Base-by-base conservation (phyloP, 768 basidiomycete species). In the Agrocybe pediades region DNA sequence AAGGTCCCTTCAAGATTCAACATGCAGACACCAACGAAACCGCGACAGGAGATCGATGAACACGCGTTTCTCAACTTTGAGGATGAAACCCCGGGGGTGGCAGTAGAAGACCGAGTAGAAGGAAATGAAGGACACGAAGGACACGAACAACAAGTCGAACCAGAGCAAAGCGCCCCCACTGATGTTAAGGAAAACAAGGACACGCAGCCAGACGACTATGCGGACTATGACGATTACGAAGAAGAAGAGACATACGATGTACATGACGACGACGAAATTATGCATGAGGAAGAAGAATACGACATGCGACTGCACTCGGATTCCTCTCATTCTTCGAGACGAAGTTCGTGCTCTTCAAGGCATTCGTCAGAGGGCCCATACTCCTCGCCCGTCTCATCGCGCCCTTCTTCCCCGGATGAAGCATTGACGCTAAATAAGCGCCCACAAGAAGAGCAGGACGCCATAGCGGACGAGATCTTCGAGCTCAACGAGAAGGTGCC, bases 401-500 rank as follows among this genome's bases (percentile, higher is more conserved):
- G 61, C 24, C 57, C 63, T 11, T 52, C 63, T 20, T 62, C 61
- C 17, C 64, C 66, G 42, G 82, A 86, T 49, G 90, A 92, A 61
- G 85, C 85, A 60, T 70, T 71, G 56, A 81, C 85, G 8, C 73
- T 92, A 29, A 65, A 70, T 41, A 72, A 78, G 48, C 87, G 85
- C 64, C 68, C 83, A 16, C 67, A 65, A 13, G 83, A 89, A 40
- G 95, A 97, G 59, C 86, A 81, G 54, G 73, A 76, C 2, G 89
- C 89, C 58, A 90, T 98, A 48, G 72, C 79, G 41, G 72, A 76
- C 36, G 96, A 99, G 70, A 94, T 98, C 40, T 65, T 71, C 0
- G 84, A 90, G 55, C 80, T 98, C 23, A 73, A 85, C 56, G 66
- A 72, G 1, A 78, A 81, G 16, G 84, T 96, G 3, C 88, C 90